Base-by-base conservation (phyloP, 164 flowering plant species). In the Macadamia tetraphylla region DNA sequence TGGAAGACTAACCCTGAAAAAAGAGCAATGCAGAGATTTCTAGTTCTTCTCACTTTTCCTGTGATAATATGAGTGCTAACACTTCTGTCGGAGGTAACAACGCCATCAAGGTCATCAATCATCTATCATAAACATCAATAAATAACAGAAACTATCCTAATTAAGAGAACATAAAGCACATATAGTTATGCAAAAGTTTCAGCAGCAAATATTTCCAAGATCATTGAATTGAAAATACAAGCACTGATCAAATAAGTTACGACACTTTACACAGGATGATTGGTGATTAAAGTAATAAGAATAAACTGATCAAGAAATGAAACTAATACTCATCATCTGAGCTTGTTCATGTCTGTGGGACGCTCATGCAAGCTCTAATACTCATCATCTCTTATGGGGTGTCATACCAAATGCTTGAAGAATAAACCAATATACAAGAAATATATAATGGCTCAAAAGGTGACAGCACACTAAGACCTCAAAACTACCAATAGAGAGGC, bases 11-110 rank as follows among this genome's bases (percentile, higher is more conserved):
- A 92, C 96, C 96, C 98, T 65, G 91, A 85, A 73, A 87, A 92
- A 46, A 92, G 84, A 71, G 93, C 95, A 63, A 82, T 74, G 80
- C 96, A 92, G 75, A 92, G 90, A 81, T 90, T 92, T 64, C 82
- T 69, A 58, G 96, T 92, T 72, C 73, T 83, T 71, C 98, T 85
- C 61, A 81, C 90, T 81, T 83, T 85, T 67, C 94, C 94, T 1
- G 94, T 85, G 70, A 92, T 71, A 60, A 92, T 78, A 80, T 92
- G 98, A 44, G 96, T 85, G 81, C 86, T 73, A 35, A 46, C 40
- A 63, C 77, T 84, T 72, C 98, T 96, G 72, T 85, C 84, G 40
- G 82, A 74, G 30, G 82, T 74, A 57, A 87, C 80, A 75, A 63
- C 63, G 59, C 98, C 98, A 48, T 91, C 94, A 70, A 92, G 89